phyloP scores from a whole-genome alignment of 345 rosid species.

The Acer campestre region DNA sequence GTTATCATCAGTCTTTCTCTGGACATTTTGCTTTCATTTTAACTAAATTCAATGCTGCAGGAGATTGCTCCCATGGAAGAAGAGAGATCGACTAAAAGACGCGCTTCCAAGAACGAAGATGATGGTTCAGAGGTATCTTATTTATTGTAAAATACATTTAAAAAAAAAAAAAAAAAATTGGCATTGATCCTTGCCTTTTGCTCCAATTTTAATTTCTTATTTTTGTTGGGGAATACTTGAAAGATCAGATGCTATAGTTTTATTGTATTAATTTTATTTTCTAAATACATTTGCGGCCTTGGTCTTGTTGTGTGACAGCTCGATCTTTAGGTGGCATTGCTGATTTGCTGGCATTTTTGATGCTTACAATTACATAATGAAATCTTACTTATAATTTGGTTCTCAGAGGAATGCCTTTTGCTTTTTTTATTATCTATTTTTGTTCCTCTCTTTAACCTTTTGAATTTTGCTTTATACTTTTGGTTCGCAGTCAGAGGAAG shows the following conservation, averaged over 20 bases:
- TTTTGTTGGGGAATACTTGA: background rate
- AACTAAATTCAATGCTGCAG: slow-evolving; percentile 45
- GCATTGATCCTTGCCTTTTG: background rate
- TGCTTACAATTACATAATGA: background rate
- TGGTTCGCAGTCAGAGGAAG: slow-evolving; percentile 80
- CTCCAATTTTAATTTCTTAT: background rate
- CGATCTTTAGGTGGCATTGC: background rate
- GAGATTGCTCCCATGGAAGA: slow-evolving; percentile 44
- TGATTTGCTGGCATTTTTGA: background rate
- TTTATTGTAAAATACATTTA: slow-evolving; percentile 6
- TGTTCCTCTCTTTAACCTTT: slow-evolving; percentile 6
- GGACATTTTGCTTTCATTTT: slow-evolving; percentile 6
- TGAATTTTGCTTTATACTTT: slow-evolving; percentile 15
- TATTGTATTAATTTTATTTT: background rate
- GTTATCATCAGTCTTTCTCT: slow-evolving; percentile 20
- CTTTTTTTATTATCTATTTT: background rate
- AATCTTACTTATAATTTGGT: background rate
- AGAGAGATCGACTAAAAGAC: slow-evolving; percentile 56
- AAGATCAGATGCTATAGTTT: background rate
- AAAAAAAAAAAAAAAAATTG: too few relatives aligned
- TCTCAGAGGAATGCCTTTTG: background rate
- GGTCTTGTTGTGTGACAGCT: background rate
- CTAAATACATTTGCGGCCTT: background rate
- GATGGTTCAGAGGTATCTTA: slow-evolving; percentile 80
- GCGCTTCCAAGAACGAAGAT: slow-evolving; percentile 53